Evolutionary conservation across 2,329 filamentous ascomycete genomes (phyloP), one percentile per base, ranked within the genome.

Genomic region (Cordyceps sp.): DNA sequence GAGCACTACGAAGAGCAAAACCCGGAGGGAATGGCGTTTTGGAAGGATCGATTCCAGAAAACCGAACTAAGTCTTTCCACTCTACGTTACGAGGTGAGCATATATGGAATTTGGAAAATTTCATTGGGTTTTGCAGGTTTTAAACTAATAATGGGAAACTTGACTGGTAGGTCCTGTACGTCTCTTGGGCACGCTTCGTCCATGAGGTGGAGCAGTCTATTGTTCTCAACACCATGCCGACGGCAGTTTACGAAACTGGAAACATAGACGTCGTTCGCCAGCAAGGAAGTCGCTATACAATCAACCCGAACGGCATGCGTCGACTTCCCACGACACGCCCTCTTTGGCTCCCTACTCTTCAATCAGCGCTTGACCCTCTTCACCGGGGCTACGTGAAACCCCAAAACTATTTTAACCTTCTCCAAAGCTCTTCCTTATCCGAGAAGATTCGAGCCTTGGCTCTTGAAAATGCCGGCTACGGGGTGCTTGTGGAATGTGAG

Each of bases 11-110:
- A 38, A 31, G 29, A 18, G 25, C 24, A 36, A 16, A 33, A 38
- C 30, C 36, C 34, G 23, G 36, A 38, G 30, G 36, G 34, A n/a
- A 29, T 32, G 31, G 30, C 36, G 25, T 37, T 37, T 33, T 37
- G 36, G 36, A 37, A 35, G 28, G 30, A 37, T 34, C 33, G 30
- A 26, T 35, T 37, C 26, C 36, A 37, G 25, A 37, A 33, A 29
- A 28, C 23, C 10, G 34, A 35, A 32, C 26, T 37, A n/a, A 33
- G 28, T 29, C 23, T 31, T 26, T 35, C 35, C 22, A 32, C 32
- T 30, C 30, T 37, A 23, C 35, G 35, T 26, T 37, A 35, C 23
- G 35, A 37, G 35, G 35, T 37, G 22, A 37, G 29, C 18, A 33
- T 30, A 30, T 24, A 24, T 30, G 17, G 23, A 24, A 30, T 24